These are phyloP conservation scores for Chaetomium cochliodes DNA, from an alignment of 495 filamentous ascomycete species.

Conservation along the genomic window DNA sequence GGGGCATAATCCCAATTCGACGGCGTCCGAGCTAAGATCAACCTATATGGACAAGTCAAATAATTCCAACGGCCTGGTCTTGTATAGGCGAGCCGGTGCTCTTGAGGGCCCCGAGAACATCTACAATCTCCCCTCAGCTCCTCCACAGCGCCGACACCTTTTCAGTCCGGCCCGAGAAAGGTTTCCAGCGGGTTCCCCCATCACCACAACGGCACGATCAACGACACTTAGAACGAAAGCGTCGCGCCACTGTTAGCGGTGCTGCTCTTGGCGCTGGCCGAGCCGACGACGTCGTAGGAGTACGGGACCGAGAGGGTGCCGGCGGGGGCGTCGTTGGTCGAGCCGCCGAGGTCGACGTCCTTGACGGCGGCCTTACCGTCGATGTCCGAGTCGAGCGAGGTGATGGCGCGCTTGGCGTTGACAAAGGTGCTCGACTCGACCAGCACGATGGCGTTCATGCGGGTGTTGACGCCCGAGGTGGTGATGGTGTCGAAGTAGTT, in stretches of 20 bases:
- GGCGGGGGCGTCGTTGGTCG: constrained; percentile 5
- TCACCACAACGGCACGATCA: not conserved
- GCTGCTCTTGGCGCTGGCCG: constrained; percentile 4
- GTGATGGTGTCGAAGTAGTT: constrained; percentile 8
- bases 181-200: not conserved
- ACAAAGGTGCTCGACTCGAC: constrained; percentile 11
- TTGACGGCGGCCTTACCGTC: constrained; percentile 1
- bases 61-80: too few relatives aligned
- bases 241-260: not conserved
- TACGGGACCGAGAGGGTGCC: constrained; percentile 3
- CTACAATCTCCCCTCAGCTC: too few relatives aligned
- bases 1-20: too few relatives aligned
- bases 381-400: constrained; percentile 13
- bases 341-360: constrained; percentile 10
- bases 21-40: too few relatives aligned
- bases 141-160: too few relatives aligned
- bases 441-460: constrained; percentile 6
- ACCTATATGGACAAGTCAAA: too few relatives aligned
- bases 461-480: constrained; percentile 10
- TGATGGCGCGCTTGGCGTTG: constrained; percentile 8
- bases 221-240: not conserved
- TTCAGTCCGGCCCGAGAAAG: too few relatives aligned
- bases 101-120: too few relatives aligned
- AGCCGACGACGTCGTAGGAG: constrained; percentile 1
- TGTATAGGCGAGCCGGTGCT: too few relatives aligned